Conservation (phyloP, 768 basidiomycete genomes). For the Mycena amicta region DNA sequence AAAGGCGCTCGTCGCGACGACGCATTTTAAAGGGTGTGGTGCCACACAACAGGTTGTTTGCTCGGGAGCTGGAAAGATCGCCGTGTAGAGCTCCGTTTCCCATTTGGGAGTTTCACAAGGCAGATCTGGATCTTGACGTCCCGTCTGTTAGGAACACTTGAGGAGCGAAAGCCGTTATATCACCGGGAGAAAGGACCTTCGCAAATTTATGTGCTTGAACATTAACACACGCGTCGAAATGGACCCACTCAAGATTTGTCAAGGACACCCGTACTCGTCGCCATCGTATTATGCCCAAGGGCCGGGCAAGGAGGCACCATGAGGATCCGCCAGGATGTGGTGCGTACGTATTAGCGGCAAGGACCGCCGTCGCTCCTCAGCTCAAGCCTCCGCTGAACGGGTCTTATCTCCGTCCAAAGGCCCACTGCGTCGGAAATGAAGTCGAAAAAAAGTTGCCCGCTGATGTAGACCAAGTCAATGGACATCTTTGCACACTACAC, state of each 20-base stretch:
- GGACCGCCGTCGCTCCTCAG: neutral
- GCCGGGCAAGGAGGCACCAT: too few relatives aligned
- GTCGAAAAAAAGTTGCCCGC: slow-evolving; percentile 17
- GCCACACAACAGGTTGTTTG: slow-evolving; percentile 19
- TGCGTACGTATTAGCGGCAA: neutral
- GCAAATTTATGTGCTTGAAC: slow-evolving; percentile 3
- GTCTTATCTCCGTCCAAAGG: slow-evolving; percentile 20
- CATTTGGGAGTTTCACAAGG: slow-evolving; percentile 1
- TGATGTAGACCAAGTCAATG: slow-evolving; percentile 17
- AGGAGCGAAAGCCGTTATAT: slow-evolving; percentile 3
- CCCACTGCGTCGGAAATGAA: slow-evolving; percentile 21
- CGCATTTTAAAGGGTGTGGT: slow-evolving; percentile 23
- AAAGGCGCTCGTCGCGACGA: neutral
- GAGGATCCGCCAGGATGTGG: too few relatives aligned
- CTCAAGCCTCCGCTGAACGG: neutral
- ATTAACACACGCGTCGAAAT: slow-evolving; percentile 1
- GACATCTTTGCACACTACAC: slow-evolving; percentile 11
- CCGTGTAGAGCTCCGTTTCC: slow-evolving; percentile 3
- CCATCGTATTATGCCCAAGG: neutral
- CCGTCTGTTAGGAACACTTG: neutral
- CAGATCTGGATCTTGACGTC: neutral
- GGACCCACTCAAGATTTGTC: slow-evolving; percentile 7
- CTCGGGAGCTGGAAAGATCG: slow-evolving; percentile 14
- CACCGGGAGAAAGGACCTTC: slow-evolving; percentile 12
- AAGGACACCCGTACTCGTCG: neutral